Evolutionary conservation across 2,329 filamentous ascomycete genomes (phyloP).

Genomic region (Nemania sp.): DNA sequence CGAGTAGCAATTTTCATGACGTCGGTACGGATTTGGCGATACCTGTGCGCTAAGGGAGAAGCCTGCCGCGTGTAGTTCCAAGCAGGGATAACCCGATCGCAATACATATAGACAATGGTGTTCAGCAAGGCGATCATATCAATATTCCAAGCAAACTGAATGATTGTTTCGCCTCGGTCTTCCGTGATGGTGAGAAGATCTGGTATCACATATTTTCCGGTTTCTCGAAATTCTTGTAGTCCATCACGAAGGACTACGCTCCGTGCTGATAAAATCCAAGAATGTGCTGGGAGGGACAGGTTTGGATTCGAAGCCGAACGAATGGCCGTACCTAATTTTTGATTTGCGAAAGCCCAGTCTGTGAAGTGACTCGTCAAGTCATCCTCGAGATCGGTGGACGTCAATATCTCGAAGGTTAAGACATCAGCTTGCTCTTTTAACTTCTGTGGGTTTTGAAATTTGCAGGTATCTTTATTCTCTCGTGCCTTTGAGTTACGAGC

Average conservation of each 20-base stretch:
- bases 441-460: slow-evolving; percentile 46
- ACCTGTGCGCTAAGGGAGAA: slow-evolving; percentile 69
- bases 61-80: slow-evolving; percentile 80
- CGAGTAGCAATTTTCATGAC: slow-evolving; percentile 82
- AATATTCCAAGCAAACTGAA: slow-evolving; percentile 69
- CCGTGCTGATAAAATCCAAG: slow-evolving; percentile 77
- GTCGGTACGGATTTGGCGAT: slow-evolving; percentile 79
- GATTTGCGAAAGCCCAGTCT: slow-evolving; percentile 45
- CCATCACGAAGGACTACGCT: slow-evolving; percentile 70
- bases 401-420: slow-evolving; percentile 58
- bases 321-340: slow-evolving; percentile 51
- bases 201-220: slow-evolving; percentile 58
- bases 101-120: slow-evolving; percentile 78
- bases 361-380: slow-evolving; percentile 61
- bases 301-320: slow-evolving; percentile 67
- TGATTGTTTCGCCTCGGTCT: slow-evolving; percentile 53
- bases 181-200: slow-evolving; percentile 65
- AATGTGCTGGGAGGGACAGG: slow-evolving; percentile 77
- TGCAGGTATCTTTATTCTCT: slow-evolving; percentile 48
- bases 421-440: slow-evolving; percentile 59
- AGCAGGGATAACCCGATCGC: slow-evolving; percentile 77
- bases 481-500: slow-evolving; percentile 45
- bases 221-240: slow-evolving; percentile 61
- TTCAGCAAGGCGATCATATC: slow-evolving; percentile 83
- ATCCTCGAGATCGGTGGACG: slow-evolving; percentile 67